Percentiles rank a stretch among this genome's conserved stretches.
Evolutionary conservation across 2,329 filamentous ascomycete genomes (phyloP).

Genomic region (Neobulgaria alba): DNA sequence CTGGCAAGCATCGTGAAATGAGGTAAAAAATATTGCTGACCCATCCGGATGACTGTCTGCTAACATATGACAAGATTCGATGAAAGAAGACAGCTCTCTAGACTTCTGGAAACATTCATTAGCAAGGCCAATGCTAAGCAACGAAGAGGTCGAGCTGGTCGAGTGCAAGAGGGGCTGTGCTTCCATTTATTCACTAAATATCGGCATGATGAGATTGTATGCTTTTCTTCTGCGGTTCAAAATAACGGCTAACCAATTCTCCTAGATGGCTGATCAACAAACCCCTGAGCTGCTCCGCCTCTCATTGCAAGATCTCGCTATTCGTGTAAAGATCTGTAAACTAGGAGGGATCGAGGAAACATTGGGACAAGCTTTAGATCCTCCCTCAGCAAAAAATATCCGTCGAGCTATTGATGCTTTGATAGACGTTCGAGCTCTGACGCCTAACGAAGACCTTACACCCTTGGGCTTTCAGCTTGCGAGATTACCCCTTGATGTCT

Average conservation of each 20-base stretch:
- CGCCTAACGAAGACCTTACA: conserved; percentile 72
- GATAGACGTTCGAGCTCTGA: conserved; percentile 86
- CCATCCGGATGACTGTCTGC: no score
- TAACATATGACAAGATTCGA: conserved; percentile 50
- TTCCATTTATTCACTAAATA: conserved; percentile 93
- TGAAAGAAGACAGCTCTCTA: conserved; percentile 81
- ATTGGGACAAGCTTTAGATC: conserved; percentile 77
- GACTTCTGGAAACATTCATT: conserved; percentile 89
- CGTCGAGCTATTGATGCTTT: conserved; percentile 86
- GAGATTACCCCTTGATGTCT: conserved; percentile 83
- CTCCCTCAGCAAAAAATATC: conserved; percentile 86
- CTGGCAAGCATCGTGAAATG: conserved; percentile 96
- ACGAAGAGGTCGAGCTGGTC: conserved; percentile 82
- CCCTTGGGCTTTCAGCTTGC: conserved; percentile 80
- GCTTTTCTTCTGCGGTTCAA: conserved; percentile 5
- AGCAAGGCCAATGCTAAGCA: conserved; percentile 94
- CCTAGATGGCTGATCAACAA: conserved; percentile 74
- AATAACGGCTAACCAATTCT: conserved; percentile 1
- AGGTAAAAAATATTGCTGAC: no score
- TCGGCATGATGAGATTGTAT: conserved; percentile 63
- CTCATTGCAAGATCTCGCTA: conserved; percentile 87
- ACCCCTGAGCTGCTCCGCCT: conserved; percentile 93
- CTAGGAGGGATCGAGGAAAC: conserved; percentile 90
- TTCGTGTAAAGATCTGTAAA: conserved; percentile 96
- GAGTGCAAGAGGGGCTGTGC: conserved; percentile 90